These are phyloP conservation scores for Dysphania ambrosioides DNA, from an alignment of 148 eudicot genomes.

Conservation along the genomic window DNA sequence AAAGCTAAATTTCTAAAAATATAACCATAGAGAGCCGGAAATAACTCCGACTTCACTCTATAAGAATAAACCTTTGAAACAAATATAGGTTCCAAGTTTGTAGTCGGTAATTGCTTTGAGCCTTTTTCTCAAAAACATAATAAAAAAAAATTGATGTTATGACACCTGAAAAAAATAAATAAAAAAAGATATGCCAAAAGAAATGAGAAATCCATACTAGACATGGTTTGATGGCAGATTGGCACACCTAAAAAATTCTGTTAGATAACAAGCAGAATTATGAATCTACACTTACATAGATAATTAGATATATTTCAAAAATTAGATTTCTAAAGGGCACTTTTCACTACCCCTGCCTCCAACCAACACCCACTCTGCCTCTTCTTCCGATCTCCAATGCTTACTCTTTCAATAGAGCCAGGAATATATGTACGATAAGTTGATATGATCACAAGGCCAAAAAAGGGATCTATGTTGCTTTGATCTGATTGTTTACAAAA, in stretches of 20 bases:
- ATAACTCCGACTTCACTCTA: neutral
- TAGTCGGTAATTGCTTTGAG: neutral
- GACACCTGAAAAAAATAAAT: no score
- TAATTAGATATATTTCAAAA: neutral
- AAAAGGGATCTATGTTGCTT: slow-evolving; percentile 14
- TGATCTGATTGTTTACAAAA: slow-evolving; percentile 29
- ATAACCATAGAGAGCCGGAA: no score
- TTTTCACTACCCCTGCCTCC: neutral
- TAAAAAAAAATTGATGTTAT: no score
- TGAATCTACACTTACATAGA: neutral
- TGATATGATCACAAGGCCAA: neutral
- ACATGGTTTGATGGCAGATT: neutral
- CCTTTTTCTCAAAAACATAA: no score
- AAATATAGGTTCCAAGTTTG: neutral
- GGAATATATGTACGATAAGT: slow-evolving; percentile 22
- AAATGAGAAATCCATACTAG: neutral
- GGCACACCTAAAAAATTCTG: no score
- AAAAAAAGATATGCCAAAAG: no score
- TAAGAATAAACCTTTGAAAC: neutral
- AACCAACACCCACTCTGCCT: neutral
- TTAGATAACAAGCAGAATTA: no score
- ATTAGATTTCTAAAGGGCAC: neutral
- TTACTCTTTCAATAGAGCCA: neutral
- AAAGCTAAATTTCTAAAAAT: no score
- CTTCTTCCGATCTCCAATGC: neutral